Base-by-base conservation (phyloP, 148 eudicot genomes). In the Camellia granthamiana region DNA sequence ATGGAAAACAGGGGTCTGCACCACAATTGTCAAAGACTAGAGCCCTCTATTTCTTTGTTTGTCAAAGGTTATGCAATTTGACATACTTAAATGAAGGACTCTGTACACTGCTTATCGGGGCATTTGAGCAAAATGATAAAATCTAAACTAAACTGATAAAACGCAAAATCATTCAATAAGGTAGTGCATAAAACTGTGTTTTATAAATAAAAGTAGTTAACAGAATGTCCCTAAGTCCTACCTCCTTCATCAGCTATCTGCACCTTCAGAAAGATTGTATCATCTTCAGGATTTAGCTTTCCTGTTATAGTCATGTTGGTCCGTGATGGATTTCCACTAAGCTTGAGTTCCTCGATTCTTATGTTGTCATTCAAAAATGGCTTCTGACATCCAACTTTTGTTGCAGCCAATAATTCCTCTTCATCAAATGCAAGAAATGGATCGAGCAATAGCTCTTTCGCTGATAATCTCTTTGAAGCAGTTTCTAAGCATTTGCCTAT, bases 251-350 rank as follows among this genome's bases (percentile, higher is more conserved):
- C 84, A 4, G 86, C 80, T 68, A 88, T 84, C 79, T 86, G 88
- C 69, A 88, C 90, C 76, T 82, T 86, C 54, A 88, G 87, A 69
- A 88, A 84, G 49, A 88, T 82, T 79, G 87, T 63, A 13, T 84
- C 87, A 78, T 86, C 90, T 54, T 88, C 87, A 41, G 88, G 85
- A 80, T 86, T 88, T 67, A 88, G 77, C 65, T 83, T 86, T 75
- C 90, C 90, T 38, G 88, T 86, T 42, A 88, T 88, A 12, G 90
- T 86, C 90, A 88, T 88, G 71, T 86, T 84, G 61, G 90, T 86
- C 77, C 85, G 76, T 7, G 85, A 77, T 10, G 77, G 42, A 79
- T 82, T 58, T n/a, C 75, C 88, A 56, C 69, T 77, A 80, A 82
- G 68, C 13, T 47, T 72, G 63, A 88, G 82, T 38, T 76, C 82